Conservation (phyloP, 305 asterid genomes). For the Ilex paraguariensis region DNA sequence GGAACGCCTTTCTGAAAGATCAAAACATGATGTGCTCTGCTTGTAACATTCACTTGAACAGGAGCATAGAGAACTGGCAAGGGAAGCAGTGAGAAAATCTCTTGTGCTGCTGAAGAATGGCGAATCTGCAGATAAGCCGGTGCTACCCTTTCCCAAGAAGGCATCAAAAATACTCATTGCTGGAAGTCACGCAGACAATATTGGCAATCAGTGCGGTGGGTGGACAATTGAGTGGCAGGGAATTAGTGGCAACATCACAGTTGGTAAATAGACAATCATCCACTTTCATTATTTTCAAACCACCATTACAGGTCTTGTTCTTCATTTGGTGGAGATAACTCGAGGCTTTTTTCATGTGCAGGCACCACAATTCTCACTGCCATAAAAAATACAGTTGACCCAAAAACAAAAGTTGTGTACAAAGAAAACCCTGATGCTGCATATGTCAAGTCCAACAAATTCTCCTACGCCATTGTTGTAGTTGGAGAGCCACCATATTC, state of each 20-base stretch:
- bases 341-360: constrained; percentile 1
- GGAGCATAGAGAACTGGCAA: constrained; percentile 50
- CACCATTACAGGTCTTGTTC: too few species aligned
- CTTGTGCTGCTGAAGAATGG: constrained; percentile 49
- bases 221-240: constrained; percentile 59
- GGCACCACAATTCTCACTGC: constrained; percentile 42
- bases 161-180: constrained; percentile 40
- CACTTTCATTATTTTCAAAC: not conserved
- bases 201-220: constrained; percentile 62
- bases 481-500: constrained; percentile 50
- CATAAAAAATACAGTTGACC: constrained; percentile 25
- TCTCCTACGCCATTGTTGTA: constrained; percentile 42
- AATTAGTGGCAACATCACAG: constrained; percentile 37
- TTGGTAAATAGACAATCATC: constrained; percentile 16
- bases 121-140: constrained; percentile 15
- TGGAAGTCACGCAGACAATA: constrained; percentile 45
- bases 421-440: constrained; percentile 31
- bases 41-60: constrained; percentile 5
- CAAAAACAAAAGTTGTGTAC: constrained; percentile 27
- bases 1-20: too few species aligned
- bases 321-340: too few species aligned
- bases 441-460: constrained; percentile 23
- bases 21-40: too few species aligned
- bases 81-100: constrained; percentile 51
- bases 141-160: constrained; percentile 38